Conservation (phyloP, 305 asterid species). For the Fraxinus sp. region DNA sequence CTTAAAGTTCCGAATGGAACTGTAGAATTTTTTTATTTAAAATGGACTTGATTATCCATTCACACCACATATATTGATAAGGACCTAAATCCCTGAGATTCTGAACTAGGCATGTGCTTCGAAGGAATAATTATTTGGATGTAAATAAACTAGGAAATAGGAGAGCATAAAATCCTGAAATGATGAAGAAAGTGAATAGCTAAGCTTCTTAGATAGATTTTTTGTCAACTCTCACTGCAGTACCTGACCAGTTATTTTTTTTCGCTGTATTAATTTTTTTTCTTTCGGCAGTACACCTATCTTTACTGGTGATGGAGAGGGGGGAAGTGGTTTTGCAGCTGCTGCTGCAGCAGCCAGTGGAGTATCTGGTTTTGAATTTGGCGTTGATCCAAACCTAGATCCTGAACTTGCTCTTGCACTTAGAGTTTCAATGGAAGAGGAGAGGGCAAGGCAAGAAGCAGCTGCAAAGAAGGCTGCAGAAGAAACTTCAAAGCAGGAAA, state of each 20-base stretch:
- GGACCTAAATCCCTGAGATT: background rate
- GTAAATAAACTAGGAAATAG: background rate
- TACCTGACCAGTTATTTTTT: background rate
- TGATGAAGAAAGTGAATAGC: background rate
- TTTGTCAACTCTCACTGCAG: background rate
- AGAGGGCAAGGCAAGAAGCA: conserved; percentile 99
- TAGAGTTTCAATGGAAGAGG: conserved; percentile 99
- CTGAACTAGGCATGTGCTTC: background rate
- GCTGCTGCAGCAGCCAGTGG: conserved; percentile 80
- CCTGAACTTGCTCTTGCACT: conserved; percentile 99
- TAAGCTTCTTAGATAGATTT: background rate
- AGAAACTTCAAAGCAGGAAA: conserved; percentile 65
- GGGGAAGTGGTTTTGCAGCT: conserved; percentile 87
- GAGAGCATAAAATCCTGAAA: background rate
- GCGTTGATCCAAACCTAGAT: conserved; percentile 97
- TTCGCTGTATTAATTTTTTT: background rate
- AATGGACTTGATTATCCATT: background rate
- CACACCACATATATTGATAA: background rate
- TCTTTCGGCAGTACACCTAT: conserved; percentile 67
- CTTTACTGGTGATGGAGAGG: conserved; percentile 95
- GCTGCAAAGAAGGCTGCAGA: conserved; percentile 96
- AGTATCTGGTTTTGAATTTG: conserved; percentile 82
- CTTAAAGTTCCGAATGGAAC: background rate
- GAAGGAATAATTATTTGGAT: background rate
- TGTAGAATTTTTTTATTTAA: background rate